A percentile compares a stretch with the other conserved stretches of the same genome.
phyloP scores from a whole-genome alignment of 1,284 basidiomycete species.

The Takashimella tepidaria region DNA sequence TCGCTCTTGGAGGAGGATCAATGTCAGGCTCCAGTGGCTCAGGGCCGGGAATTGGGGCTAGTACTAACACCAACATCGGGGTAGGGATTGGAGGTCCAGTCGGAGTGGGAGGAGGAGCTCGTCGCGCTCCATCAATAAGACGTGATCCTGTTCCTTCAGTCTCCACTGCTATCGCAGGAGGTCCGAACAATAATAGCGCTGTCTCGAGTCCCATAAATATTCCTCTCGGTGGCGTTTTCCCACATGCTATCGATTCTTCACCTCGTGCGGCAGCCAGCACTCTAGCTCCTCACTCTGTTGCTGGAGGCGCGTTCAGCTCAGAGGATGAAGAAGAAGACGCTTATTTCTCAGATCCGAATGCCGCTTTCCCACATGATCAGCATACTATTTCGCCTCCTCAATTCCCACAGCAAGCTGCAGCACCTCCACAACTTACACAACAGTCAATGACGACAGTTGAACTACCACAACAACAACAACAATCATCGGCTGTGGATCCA shows the following conservation, averaged over 20 bases:
- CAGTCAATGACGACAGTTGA: too few species aligned
- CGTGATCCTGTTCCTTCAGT: not conserved
- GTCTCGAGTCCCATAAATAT: not conserved
- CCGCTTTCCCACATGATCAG: conserved; percentile 14
- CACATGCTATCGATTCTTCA: not conserved
- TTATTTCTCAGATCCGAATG: conserved; percentile 28
- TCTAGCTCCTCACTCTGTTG: not conserved
- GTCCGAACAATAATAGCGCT: not conserved
- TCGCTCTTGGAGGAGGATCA: not conserved
- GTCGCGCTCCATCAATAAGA: not conserved
- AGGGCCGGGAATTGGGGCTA: not conserved
- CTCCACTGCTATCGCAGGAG: too few species aligned
- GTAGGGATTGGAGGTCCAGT: too few species aligned
- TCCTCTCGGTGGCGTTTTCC: not conserved
- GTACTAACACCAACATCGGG: too few species aligned
- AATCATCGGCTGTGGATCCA: conserved; percentile 48
- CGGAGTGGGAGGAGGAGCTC: too few species aligned
- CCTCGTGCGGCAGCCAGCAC: too few species aligned
- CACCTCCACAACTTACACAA: too few species aligned
- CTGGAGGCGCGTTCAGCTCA: conserved; percentile 13
- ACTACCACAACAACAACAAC: not conserved
- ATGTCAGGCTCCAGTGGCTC: not conserved
- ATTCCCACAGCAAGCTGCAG: too few species aligned
- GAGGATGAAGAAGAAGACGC: conserved; percentile 29
- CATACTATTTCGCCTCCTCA: not conserved